These are phyloP conservation scores for Daldinia bambusicola DNA, from an alignment of 495 filamentous ascomycete genomes.

Conservation along the genomic window DNA sequence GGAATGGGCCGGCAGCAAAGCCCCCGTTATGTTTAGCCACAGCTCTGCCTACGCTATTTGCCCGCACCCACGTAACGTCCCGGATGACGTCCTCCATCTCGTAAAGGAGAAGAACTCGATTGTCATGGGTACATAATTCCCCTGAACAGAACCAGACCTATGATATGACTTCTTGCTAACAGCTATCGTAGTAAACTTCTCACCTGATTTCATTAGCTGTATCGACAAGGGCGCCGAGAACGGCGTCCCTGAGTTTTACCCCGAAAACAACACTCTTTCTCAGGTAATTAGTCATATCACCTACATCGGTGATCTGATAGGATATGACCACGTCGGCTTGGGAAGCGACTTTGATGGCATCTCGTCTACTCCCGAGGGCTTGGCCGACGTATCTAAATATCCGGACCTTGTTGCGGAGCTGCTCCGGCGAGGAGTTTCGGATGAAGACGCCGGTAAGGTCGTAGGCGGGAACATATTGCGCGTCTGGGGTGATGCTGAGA, in stretches of 20 bases:
- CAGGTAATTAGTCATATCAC: conserved; percentile 81
- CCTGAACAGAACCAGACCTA: not conserved
- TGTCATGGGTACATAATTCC: conserved; percentile 67
- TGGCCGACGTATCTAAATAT: conserved; percentile 85
- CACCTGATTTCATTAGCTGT: conserved; percentile 82
- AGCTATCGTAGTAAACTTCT: conserved; percentile 64
- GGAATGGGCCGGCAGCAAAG: conserved; percentile 62
- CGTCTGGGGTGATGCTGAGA: conserved; percentile 79
- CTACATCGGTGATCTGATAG: conserved; percentile 74
- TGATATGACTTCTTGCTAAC: conserved; percentile 22
- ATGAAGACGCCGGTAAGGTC: conserved; percentile 72
- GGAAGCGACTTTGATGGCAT: conserved; percentile 82
- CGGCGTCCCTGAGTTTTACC: conserved; percentile 67
- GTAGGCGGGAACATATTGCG: conserved; percentile 79
- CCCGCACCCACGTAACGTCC: conserved; percentile 76
- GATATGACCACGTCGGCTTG: conserved; percentile 78
- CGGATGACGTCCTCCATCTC: conserved; percentile 73
- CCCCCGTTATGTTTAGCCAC: conserved; percentile 80
- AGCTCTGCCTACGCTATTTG: conserved; percentile 73
- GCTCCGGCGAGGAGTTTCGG: conserved; percentile 71
- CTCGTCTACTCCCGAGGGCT: conserved; percentile 62
- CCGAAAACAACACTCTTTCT: conserved; percentile 74
- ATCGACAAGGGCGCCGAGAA: conserved; percentile 64
- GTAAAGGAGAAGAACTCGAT: conserved; percentile 69
- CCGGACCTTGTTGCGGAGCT: conserved; percentile 82